These are phyloP conservation scores for Bidens hawaiensis DNA, from an alignment of 140 eudicot species.

Conservation along the genomic window DNA sequence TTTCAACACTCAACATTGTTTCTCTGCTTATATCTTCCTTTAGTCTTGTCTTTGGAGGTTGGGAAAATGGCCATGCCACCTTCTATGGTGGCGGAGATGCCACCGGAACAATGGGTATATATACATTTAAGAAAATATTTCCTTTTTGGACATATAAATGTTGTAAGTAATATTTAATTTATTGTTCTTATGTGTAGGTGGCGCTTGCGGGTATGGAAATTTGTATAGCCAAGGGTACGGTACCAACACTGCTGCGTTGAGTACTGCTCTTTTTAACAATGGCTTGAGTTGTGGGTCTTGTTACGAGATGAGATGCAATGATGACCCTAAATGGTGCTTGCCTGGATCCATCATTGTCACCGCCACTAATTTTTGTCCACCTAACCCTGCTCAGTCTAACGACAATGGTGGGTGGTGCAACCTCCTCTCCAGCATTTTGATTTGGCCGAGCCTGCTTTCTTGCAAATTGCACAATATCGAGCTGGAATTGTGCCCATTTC, in stretches of 20 bases:
- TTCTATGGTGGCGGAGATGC: slow-evolving; percentile 91
- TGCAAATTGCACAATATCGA: slow-evolving; percentile 70
- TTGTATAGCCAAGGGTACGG: slow-evolving; percentile 77
- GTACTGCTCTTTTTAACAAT: slow-evolving; percentile 77
- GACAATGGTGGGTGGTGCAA: slow-evolving; percentile 95
- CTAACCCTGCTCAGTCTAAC: slow-evolving; percentile 55
- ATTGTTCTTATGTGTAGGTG: slow-evolving; percentile 40
- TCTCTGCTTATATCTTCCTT: slow-evolving; percentile 37
- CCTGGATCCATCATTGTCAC: slow-evolving; percentile 66
- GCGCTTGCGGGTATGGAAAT: slow-evolving; percentile 88
- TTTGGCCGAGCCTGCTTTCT: slow-evolving; percentile 71
- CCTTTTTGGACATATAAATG: not conserved
- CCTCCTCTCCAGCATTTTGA: slow-evolving; percentile 79
- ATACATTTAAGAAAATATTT: not conserved
- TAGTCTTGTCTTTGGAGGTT: slow-evolving; percentile 42
- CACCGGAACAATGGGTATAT: slow-evolving; percentile 80
- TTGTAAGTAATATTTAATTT: not conserved
- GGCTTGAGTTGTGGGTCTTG: slow-evolving; percentile 80
- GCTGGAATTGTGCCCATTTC: slow-evolving; percentile 90
- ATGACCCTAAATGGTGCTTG: slow-evolving; percentile 63
- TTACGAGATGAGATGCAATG: slow-evolving; percentile 56
- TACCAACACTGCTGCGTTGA: slow-evolving; percentile 75
- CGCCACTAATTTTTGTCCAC: slow-evolving; percentile 83
- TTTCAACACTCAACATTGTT: slow-evolving; percentile 20
- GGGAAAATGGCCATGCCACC: slow-evolving; percentile 79